Evolutionary conservation across 441 rosid genomes (phyloP), one percentile per base, ranked within the genome.

Genomic region (Metrosideros polymorpha): DNA sequence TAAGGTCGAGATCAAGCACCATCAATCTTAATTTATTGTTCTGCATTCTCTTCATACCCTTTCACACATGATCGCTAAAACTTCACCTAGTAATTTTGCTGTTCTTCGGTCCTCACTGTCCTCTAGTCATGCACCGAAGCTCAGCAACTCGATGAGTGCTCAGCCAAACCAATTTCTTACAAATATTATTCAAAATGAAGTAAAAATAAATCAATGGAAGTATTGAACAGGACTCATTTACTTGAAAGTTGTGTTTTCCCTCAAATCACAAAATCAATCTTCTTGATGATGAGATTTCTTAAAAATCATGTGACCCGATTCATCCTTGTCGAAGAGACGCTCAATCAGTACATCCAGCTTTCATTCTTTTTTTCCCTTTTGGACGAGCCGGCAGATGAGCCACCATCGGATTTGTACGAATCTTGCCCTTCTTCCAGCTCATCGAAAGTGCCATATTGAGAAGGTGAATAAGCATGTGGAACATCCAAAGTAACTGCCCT

Each of bases 381-480:
- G 42, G 92, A 85, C 14, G 94, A 86, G 83, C 85, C 87, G 7
- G 54, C 35, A 17, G 95, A 83, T n/a, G 95, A 88, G 85, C 88
- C 89, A 29, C 84, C 92, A 32, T 88, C 85, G 32, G 96, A 93
- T 61, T 85, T 85, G 5, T 52, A 61, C 5, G 92, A 87, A 35
- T 90, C 89, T 49, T 88, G 89, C 30, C 87, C 90, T 82, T 92
- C 94, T 84, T 89, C 92, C 35, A 83, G 85, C 85, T 89, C 94
- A 83, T 92, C 90, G 24, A 98, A 96, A 56, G 99, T 98, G 30
- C 99, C 99, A 47, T 98, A 98, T 22, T 71, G 92, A 56, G 96
- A 95, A 32, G 94, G 88, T 49, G 93, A 90, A 86, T 85, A 92
- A 2, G 97, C 98, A 85, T 95, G 97, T 8, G 98, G 99, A 85